phyloP scores from a whole-genome alignment of 768 basidiomycete genomes.

The Leccinum longicurvipes region DNA sequence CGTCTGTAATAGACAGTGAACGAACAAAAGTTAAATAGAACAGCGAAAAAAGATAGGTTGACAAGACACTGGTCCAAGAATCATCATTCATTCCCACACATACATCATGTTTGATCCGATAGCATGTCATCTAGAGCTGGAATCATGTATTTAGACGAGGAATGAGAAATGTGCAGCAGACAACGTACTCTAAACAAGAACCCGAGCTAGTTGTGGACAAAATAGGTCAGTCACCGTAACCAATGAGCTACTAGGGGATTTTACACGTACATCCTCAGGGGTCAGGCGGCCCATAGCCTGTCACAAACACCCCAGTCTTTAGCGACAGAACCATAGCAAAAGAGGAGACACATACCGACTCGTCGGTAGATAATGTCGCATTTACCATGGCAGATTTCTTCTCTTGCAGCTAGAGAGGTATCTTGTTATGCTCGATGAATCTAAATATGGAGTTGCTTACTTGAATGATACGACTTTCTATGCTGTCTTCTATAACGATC shows the following conservation, averaged over 20 bases:
- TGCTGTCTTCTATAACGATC: slow-evolving; percentile 92
- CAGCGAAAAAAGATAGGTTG: too few species aligned
- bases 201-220: slow-evolving; percentile 31
- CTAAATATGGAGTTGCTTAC: slow-evolving; percentile 31
- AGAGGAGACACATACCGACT: slow-evolving; percentile 49
- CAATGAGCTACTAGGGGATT: not conserved
- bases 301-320: slow-evolving; percentile 3
- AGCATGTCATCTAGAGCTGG: slow-evolving; percentile 18
- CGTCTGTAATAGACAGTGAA: too few species aligned
- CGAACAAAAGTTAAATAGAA: too few species aligned
- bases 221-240: slow-evolving; percentile 3
- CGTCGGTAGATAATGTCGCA: slow-evolving; percentile 79
- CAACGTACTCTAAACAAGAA: slow-evolving; percentile 46
- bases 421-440: not conserved
- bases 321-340: slow-evolving; percentile 3
- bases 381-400: slow-evolving; percentile 97
- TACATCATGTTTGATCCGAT: not conserved
- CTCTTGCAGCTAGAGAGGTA: slow-evolving; percentile 70
- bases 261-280: slow-evolving; percentile 63
- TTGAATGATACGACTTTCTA: slow-evolving; percentile 93
- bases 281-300: slow-evolving; percentile 93
- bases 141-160: not conserved
- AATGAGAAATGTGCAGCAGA: not conserved
- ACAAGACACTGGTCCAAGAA: too few species aligned
- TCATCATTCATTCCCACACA: too few species aligned